Conservation (phyloP, 257 asterid genomes). For the Anisodus tanguticus region DNA sequence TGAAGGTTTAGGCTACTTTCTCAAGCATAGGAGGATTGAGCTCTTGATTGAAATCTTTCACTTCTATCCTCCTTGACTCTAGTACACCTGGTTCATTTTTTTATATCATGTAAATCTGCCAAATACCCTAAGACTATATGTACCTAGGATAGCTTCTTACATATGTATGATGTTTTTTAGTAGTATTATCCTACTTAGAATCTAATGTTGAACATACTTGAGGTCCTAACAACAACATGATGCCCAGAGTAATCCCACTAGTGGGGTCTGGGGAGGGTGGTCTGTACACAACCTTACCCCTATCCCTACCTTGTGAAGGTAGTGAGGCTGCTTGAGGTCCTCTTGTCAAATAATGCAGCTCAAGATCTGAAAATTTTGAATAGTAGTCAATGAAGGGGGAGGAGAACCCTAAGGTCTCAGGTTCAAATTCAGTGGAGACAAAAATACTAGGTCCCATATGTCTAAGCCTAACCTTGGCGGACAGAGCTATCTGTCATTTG, state of each 20-base stretch:
- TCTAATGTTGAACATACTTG: background rate
- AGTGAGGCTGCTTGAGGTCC: background rate
- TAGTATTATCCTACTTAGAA: background rate
- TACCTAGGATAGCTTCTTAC: background rate
- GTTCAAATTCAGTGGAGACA: background rate
- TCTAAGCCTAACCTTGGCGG: background rate
- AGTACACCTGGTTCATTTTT: background rate
- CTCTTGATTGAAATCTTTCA: slow-evolving; percentile 4
- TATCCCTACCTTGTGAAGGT: no score
- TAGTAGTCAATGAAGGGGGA: background rate
- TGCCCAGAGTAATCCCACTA: no score
- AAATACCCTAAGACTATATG: background rate
- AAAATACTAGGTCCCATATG: background rate
- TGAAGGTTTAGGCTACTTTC: background rate
- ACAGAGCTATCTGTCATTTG: background rate
- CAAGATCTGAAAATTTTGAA: background rate
- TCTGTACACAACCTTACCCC: no score
- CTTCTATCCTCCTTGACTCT: slow-evolving; percentile 16
- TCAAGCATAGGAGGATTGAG: slow-evolving; percentile 17
- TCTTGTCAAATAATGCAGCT: background rate
- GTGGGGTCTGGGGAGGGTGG: no score
- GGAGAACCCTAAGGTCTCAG: no score
- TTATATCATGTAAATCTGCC: background rate
- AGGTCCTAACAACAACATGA: no score
- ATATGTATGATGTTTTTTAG: background rate